Evolutionary conservation across 2,329 filamentous ascomycete species (phyloP), one percentile per base, ranked within the genome.

Genomic region (Cryphonectria naterciae): DNA sequence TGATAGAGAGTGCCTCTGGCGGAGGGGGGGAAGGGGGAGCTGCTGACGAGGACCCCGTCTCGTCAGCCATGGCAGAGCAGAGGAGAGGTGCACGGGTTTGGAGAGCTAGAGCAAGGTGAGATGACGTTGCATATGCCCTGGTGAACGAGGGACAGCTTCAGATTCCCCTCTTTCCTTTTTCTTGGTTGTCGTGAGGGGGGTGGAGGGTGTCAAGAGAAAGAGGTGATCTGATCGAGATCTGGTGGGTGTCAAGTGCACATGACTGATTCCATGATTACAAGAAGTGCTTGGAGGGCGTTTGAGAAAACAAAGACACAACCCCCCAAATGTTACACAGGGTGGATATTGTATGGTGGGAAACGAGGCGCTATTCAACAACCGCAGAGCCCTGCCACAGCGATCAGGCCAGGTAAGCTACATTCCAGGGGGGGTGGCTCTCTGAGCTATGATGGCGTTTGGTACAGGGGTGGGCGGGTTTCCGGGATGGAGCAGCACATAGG

Each of bases 1-100:
- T 88, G 78, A 90, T 84, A 49, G 80, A 80, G 67, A 82, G 80
- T 73, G 74, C 71, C 66, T 73, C 74, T 43, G 69, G 67, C 25
- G 75, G 28, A 35, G 13, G 22, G 19, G 19, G 6, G 46, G 46
- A 19, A 10, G 46, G 17, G 6, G 25, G 76, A 62, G 77, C 72
- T 69, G 74, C 76, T 68, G 77, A 68, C 58, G 77, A 72, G 39
- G 73, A 75, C 65, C 77, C 72, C 68, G 78, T 75, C 70, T 79
- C 79, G 70, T 82, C 82, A 76, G 83, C 79, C 83, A 85, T 85
- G 10, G 61, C 61, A 28, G 35, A 39, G n/a, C 37, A 46, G 46
- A 49, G 46, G 7, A 22, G 7, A 46, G 17, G 61, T 63, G 61
- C 35, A 43, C n/a, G 13, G 13, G 39, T 32, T n/a, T 73, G 15